phyloP scores from a whole-genome alignment of 768 basidiomycete species.

The Floccularia luteovirens region DNA sequence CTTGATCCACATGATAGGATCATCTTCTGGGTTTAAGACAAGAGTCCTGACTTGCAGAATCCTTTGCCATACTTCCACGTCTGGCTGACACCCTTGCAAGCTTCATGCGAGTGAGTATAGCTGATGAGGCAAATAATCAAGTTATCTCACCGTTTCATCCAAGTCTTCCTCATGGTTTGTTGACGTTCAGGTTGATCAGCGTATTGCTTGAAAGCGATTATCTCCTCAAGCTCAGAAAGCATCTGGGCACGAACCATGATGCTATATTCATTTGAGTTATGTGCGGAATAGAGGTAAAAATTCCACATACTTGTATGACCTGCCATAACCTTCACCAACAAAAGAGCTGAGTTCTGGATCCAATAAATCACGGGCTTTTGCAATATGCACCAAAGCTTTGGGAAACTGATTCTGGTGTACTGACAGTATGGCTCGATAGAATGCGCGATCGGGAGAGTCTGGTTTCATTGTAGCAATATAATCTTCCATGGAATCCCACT shows the following conservation, averaged over 20 bases:
- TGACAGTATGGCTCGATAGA: conserved; percentile 92
- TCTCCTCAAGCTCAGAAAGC: conserved; percentile 96
- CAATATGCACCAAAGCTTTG: conserved; percentile 84
- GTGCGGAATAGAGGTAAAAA: not conserved
- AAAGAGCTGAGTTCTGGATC: conserved; percentile 89
- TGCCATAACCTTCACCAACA: conserved; percentile 94
- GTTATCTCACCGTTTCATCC: conserved; percentile 81
- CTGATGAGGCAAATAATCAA: not conserved
- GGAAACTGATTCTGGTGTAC: conserved; percentile 96
- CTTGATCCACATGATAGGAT: conserved; percentile 98
- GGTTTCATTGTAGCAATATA: conserved; percentile 90
- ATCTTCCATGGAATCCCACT: conserved; percentile 98
- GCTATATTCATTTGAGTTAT: conserved; percentile 29
- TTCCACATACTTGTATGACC: conserved; percentile 80
- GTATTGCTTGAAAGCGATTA: conserved; percentile 91
- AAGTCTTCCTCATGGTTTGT: conserved; percentile 83
- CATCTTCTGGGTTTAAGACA: conserved; percentile 88
- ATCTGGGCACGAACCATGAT: conserved; percentile 97
- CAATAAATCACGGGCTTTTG: conserved; percentile 85
- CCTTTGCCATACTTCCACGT: conserved; percentile 98
- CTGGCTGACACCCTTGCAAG: conserved; percentile 92
- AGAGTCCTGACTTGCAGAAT: conserved; percentile 93
- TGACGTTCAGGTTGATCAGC: conserved; percentile 94
- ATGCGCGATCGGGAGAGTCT: conserved; percentile 90
- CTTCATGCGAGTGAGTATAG: conserved; percentile 27